A percentile compares a stretch with the other conserved stretches of the same genome.
Conservation (phyloP, 2,329 filamentous ascomycete species). For the Hypoxylon sp. region DNA sequence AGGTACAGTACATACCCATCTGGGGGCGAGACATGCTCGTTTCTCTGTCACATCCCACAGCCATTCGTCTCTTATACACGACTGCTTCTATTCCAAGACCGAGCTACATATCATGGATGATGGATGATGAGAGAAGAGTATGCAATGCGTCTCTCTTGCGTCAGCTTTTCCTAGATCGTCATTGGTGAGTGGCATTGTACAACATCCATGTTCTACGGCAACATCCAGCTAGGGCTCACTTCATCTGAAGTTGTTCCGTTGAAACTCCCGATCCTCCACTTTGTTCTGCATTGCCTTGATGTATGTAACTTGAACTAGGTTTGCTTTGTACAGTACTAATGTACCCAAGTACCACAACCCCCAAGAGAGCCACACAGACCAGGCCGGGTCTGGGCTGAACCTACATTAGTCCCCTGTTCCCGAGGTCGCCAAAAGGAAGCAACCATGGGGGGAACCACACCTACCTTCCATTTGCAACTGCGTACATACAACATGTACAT, state of each 20-base stretch:
- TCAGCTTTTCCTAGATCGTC: constrained; percentile 19
- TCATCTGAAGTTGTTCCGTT: constrained; percentile 39
- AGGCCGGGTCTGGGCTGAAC: constrained; percentile 43
- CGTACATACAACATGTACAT: constrained; percentile 31
- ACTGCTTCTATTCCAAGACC: constrained; percentile 20
- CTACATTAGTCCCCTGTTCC: constrained; percentile 45
- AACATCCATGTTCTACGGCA: constrained; percentile 34
- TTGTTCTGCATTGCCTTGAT: constrained; percentile 29
- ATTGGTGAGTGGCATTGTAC: constrained; percentile 38
- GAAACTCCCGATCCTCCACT: constrained; percentile 44
- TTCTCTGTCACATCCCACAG: constrained; percentile 25
- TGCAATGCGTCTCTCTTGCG: constrained; percentile 30
- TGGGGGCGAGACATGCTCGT: constrained; percentile 30
- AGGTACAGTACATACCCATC: constrained; percentile 25
- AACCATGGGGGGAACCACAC: constrained; percentile 36
- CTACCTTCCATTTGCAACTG: constrained; percentile 48
- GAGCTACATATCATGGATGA: constrained; percentile 20
- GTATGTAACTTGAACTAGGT: constrained; percentile 4
- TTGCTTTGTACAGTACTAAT: constrained; percentile 9
- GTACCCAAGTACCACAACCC: constrained; percentile 15
- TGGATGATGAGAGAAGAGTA: constrained; percentile 19
- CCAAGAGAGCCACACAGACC: constrained; percentile 39
- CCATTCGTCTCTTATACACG: constrained; percentile 31
- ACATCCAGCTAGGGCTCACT: constrained; percentile 33
- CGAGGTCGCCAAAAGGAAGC: constrained; percentile 40